Evolutionary conservation across 805 yeast species (phyloP).

Genomic region (Metschnikowia chrysomelidarum): DNA sequence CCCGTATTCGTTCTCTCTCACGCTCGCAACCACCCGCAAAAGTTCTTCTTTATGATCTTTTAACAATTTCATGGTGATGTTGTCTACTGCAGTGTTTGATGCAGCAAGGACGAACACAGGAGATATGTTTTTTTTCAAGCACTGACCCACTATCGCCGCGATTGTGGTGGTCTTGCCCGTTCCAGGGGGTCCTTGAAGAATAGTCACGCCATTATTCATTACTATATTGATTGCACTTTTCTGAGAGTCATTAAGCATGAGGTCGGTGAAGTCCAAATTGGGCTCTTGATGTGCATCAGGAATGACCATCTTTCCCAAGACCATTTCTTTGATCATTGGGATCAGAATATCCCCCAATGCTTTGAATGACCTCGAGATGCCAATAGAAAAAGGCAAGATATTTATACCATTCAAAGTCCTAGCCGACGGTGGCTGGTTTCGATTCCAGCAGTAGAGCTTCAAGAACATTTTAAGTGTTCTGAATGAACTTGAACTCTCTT

Average conservation of each 20-base stretch:
- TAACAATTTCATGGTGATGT: constrained; percentile 77
- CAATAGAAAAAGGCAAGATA: constrained; percentile 2
- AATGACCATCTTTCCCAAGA: background rate
- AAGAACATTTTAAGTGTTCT: background rate
- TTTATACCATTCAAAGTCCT: background rate
- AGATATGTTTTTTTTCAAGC: constrained; percentile 56
- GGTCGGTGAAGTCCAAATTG: constrained; percentile 35
- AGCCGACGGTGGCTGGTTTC: background rate
- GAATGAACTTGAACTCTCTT: background rate
- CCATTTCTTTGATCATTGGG: background rate
- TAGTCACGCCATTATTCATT: constrained; percentile 11
- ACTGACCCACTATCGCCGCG: constrained; percentile 78
- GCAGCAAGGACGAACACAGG: constrained; percentile 88
- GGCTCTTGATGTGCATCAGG: constrained; percentile 17
- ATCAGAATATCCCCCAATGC: constrained; percentile 1
- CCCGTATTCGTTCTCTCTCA: constrained; percentile 1
- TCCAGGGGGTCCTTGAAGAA: constrained; percentile 81
- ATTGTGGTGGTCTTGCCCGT: constrained; percentile 95
- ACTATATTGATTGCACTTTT: constrained; percentile 58
- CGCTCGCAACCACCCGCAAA: constrained; percentile 2
- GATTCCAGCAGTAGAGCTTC: constrained; percentile 1
- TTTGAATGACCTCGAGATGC: constrained; percentile 1
- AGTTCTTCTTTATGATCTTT: constrained; percentile 80
- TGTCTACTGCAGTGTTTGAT: constrained; percentile 92
- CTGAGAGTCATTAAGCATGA: constrained; percentile 67